These are phyloP conservation scores for Lithospermum erythrorhizon DNA, from an alignment of 257 asterid genomes.

Conservation along the genomic window DNA sequence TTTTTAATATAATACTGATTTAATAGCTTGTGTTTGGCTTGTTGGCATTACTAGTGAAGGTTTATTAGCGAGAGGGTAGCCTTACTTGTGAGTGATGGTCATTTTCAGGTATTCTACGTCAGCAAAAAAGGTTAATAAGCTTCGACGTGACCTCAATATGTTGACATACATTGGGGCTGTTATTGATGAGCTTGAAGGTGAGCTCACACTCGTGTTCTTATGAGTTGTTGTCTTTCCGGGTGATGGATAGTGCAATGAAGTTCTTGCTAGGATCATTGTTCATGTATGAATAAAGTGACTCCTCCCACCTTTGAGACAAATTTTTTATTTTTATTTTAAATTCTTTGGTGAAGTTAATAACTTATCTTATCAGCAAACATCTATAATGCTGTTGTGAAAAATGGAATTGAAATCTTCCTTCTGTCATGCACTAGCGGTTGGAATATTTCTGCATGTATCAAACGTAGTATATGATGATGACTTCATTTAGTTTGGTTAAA, in stretches of 20 bases:
- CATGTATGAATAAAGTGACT: no score
- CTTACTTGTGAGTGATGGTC: slow-evolving; percentile 50
- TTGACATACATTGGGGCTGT: slow-evolving; percentile 44
- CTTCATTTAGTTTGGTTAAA: slow-evolving; percentile 4
- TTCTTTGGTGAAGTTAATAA: no score
- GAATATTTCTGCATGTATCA: not conserved
- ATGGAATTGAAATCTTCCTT: not conserved
- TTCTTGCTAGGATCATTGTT: no score
- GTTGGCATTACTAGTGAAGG: not conserved
- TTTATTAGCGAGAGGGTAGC: slow-evolving; percentile 8
- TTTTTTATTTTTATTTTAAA: no score
- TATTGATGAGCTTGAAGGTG: slow-evolving; percentile 55
- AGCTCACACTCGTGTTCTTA: slow-evolving; percentile 2
- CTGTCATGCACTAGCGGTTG: slow-evolving; percentile 3
- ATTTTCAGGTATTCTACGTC: slow-evolving; percentile 66
- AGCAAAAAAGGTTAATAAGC: slow-evolving; percentile 20
- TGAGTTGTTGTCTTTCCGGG: no score
- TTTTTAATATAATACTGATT: not conserved
- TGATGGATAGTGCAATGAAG: no score
- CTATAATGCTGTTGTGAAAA: not conserved
- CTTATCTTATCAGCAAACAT: no score
- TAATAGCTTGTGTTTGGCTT: not conserved
- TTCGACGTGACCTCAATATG: slow-evolving; percentile 22
- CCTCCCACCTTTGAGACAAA: no score
- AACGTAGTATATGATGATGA: not conserved